A percentile compares a stretch with the other conserved stretches of the same genome.
These are phyloP conservation scores for Cryoendolithus antarcticus DNA, from an alignment of 2,329 filamentous ascomycete species.

Conservation along the genomic window DNA sequence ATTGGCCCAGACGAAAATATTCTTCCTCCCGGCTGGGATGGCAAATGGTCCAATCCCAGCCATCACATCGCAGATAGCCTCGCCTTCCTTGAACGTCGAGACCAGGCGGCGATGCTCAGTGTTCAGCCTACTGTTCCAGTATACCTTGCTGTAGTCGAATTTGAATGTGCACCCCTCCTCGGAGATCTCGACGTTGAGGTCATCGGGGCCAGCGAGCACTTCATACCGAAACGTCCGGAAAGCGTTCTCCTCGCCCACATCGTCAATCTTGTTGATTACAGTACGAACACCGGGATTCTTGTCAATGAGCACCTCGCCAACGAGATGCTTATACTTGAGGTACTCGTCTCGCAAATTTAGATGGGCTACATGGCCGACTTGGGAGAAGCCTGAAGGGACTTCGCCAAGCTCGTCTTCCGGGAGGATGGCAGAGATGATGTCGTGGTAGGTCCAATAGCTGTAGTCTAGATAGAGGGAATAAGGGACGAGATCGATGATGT, in stretches of 20 bases:
- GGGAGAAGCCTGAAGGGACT: conserved; percentile 74
- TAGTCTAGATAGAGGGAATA: conserved; percentile 71
- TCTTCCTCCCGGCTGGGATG: conserved; percentile 77
- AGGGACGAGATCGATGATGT: conserved; percentile 59
- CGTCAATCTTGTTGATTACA: conserved; percentile 90
- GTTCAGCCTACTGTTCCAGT: conserved; percentile 91
- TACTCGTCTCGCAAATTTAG: conserved; percentile 79
- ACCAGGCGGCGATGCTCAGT: conserved; percentile 81
- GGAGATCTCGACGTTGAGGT: conserved; percentile 70
- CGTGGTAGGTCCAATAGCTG: conserved; percentile 73
- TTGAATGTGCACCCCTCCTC: conserved; percentile 77
- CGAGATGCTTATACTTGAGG: conserved; percentile 71
- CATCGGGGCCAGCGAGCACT: conserved; percentile 66
- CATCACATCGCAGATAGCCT: conserved; percentile 94
- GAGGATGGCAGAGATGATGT: conserved; percentile 71
- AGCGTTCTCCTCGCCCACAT: conserved; percentile 72
- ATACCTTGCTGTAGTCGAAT: conserved; percentile 93
- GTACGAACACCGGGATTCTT: conserved; percentile 75
- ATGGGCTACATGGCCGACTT: conserved; percentile 84
- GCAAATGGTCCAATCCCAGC: conserved; percentile 94
- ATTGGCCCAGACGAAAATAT: conserved; percentile 90
- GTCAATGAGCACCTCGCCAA: conserved; percentile 75
- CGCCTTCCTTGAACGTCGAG: conserved; percentile 62
- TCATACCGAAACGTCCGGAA: conserved; percentile 92
- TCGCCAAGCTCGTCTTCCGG: conserved; percentile 70